Conservation (phyloP, 1,284 basidiomycete genomes). For the Trametes versicolor region DNA sequence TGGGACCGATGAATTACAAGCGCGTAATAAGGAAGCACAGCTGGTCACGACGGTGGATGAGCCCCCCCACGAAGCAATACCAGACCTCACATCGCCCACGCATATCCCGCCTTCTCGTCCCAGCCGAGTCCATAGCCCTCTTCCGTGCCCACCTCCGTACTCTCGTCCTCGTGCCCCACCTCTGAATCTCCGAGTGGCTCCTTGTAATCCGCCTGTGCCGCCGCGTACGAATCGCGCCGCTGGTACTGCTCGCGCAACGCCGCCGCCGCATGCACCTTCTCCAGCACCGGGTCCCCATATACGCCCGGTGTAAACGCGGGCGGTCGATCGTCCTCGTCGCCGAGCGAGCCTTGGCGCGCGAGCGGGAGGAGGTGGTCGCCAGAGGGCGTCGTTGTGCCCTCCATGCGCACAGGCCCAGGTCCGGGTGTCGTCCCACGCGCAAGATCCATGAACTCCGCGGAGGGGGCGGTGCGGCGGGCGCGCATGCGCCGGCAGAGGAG, state of each 20-base stretch:
- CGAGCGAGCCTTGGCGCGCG: slow-evolving; percentile 29
- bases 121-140: not conserved
- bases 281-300: too few species aligned
- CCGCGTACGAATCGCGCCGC: too few species aligned
- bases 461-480: slow-evolving; percentile 30
- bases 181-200: not conserved
- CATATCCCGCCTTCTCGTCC: too few species aligned
- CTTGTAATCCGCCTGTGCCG: too few species aligned
- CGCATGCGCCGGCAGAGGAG: slow-evolving; percentile 26
- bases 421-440: slow-evolving; percentile 14
- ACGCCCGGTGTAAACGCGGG: too few species aligned
- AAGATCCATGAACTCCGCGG: slow-evolving; percentile 39
- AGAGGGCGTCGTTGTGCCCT: slow-evolving; percentile 1
- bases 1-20: too few species aligned
- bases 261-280: too few species aligned
- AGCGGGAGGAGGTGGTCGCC: slow-evolving; percentile 18
- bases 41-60: too few species aligned
- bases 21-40: too few species aligned
- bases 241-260: too few species aligned
- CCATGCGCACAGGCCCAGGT: not conserved
- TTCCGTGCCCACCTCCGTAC: not conserved
- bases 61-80: too few species aligned
- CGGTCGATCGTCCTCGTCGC: slow-evolving; percentile 3
- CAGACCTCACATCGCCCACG: too few species aligned
- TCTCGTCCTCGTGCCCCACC: not conserved